Base-by-base conservation (phyloP, 495 filamentous ascomycete species). In the Hypoxylon trugodes region DNA sequence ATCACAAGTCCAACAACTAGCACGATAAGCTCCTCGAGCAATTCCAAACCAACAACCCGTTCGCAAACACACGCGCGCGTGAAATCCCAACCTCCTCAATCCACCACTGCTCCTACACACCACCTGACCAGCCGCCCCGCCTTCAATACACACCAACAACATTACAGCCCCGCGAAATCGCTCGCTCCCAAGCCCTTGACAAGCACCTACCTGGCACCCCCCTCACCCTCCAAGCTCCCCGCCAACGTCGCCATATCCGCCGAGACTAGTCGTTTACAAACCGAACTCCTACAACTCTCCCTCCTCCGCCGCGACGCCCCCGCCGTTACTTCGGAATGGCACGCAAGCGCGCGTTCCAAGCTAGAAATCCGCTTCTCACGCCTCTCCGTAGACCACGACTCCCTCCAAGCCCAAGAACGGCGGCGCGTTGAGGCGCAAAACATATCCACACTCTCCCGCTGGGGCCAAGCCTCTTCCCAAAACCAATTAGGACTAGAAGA, bases 211-310 rank as follows among this genome's bases (percentile, higher is more conserved):
- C 81, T 84, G 45, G 80, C 79, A 0, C 82, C 82, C 4, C 81
- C 81, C 6, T 78, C 75, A 5, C 79, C 79, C 7, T 81, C 77
- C 66, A 86, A 81, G 64, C 72, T 77, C 24, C 82, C 82, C 9
- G 73, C 74, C 50, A 85, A 84, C 61, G 73, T 84, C 13, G 80
- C 80, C 21, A 56, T 83, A 48, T 82, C 85, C 0, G 83, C 86
- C 45, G 88, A 90, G 68, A 83, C 82, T 4, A 79, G 82, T 33
- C 78, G 82, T 16, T 67, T 91, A 24, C 90, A 92, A 68, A 86
- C 87, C 0, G 89, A 93, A 66, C 79, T 95, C 16, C 76, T 92
- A 18, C 89, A 92, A 68, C 75, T 93, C 4, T 85, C 86, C 68
- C 77, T 93, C 7, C 75, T 93, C 9, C 89, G 91, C 74, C 81